Base-by-base conservation (phyloP, 2,329 filamentous ascomycete species). In the Colletotrichum karsti region DNA sequence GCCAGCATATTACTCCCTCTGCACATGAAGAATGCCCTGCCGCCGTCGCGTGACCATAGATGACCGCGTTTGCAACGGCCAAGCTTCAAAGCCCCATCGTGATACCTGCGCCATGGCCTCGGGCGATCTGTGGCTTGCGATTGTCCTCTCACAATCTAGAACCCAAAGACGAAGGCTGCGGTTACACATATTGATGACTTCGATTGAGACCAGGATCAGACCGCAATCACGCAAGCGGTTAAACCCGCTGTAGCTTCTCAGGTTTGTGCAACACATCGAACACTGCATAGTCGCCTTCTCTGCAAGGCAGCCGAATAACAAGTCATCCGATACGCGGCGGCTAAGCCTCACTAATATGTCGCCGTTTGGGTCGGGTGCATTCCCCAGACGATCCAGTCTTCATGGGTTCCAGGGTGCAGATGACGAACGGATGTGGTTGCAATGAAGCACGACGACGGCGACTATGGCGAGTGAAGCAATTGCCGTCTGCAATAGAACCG, bases 381-480 rank as follows among this genome's bases (percentile, higher is more conserved):
- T 26, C 13, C 33, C n/a, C 42, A n/a, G 15, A n/a, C 48, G 41
- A 59, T 15, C 44, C 30, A 35, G 22, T 28, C 4, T 10, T 30
- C 33, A 24, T 60, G 33, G 24, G 44, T n/a, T 51, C 51, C 24
- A n/a, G 51, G 57, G 15, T 6, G 30, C 7, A n/a, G 51, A 30
- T 51, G 33, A 60, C 57, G 30, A 60, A 41, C 13, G 15, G 30
- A 58, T 22, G 46, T 54, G 48, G 65, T 68, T 65, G 48, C 46
- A 54, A 44, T 13, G 18, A 50, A 41, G 30, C 28, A 28, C 33
- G 39, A 15, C 13, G 24, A 30, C 20, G 26, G 22, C 33, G 39
- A 15, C 13, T 18, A 30, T n/a, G 26, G 22, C 41, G n/a, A 53
- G 51, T 26, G 22, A 57, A 22, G 37, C 53, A 50, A 37, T 33